Evolutionary conservation across 257 asterid genomes (phyloP).

Genomic region (Fraxinus excelsior): DNA sequence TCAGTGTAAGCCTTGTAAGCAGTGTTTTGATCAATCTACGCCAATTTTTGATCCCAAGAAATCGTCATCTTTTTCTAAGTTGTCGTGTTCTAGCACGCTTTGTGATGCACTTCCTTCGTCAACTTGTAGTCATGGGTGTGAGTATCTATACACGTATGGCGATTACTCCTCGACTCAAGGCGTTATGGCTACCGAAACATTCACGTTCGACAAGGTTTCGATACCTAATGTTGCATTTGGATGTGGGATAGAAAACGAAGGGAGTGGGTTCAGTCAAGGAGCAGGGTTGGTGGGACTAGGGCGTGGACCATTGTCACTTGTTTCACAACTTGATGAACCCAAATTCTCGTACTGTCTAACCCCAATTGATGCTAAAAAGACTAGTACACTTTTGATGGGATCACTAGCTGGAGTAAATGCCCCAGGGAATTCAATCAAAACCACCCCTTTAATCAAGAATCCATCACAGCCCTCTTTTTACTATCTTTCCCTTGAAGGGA

Average conservation of each 20-base stretch:
- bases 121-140: slow-evolving; percentile 51
- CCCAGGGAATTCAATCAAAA: slow-evolving; percentile 1
- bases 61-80: slow-evolving; percentile 50
- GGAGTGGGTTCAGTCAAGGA: slow-evolving; percentile 68
- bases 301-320: slow-evolving; percentile 74
- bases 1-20: slow-evolving; percentile 65
- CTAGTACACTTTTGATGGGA: slow-evolving; percentile 69
- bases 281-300: slow-evolving; percentile 88
- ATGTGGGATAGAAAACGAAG: slow-evolving; percentile 76
- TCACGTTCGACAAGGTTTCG: slow-evolving; percentile 51
- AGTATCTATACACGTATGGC: slow-evolving; percentile 67
- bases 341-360: slow-evolving; percentile 77
- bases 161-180: slow-evolving; percentile 83
- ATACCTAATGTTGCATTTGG: slow-evolving; percentile 65
- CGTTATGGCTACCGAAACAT: slow-evolving; percentile 59
- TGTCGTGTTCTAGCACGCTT: slow-evolving; percentile 54
- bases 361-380: slow-evolving; percentile 50
- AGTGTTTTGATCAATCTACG: slow-evolving; percentile 52
- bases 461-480: slow-evolving; percentile 77
- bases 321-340: slow-evolving; percentile 78
- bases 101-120: slow-evolving; percentile 56
- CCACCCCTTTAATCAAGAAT: slow-evolving; percentile 58
- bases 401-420: slow-evolving; percentile 31
- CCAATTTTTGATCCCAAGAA: slow-evolving; percentile 61
- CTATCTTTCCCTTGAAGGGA: slow-evolving; percentile 72